A percentile compares a stretch with the other conserved stretches of the same genome.
These are phyloP conservation scores for Mychonastes homosphaera DNA, from an alignment of 139 green algal genomes.

Conservation along the genomic window DNA sequence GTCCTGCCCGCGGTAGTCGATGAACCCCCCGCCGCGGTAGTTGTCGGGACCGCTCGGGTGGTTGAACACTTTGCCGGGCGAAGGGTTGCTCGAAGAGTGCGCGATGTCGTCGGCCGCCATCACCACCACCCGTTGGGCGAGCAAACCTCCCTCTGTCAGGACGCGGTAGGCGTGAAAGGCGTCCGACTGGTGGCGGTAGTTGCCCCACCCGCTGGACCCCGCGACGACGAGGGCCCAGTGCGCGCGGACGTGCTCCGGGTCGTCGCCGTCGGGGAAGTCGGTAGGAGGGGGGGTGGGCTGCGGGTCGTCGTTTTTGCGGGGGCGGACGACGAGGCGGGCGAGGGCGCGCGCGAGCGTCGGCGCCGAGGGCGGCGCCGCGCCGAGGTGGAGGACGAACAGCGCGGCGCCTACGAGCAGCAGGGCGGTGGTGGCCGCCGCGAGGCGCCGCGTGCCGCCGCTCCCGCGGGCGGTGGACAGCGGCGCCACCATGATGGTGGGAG, in stretches of 20 bases:
- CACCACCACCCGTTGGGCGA: constrained; percentile 59
- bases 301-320: not conserved
- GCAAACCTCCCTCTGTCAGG: constrained; percentile 38
- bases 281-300: not conserved
- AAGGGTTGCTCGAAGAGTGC: constrained; percentile 59
- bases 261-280: constrained; percentile 34
- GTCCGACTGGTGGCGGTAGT: constrained; percentile 76
- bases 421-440: too few relatives aligned
- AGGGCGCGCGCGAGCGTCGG: too few relatives aligned
- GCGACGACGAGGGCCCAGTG: constrained; percentile 89
- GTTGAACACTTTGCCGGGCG: constrained; percentile 82
- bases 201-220: constrained; percentile 58
- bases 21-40: constrained; percentile 63
- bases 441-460: too few relatives aligned
- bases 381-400: too few relatives aligned
- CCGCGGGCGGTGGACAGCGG: too few relatives aligned
- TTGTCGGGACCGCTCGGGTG: constrained; percentile 77
- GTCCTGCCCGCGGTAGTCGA: constrained; percentile 75
- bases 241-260: constrained; percentile 15
- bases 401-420: too few relatives aligned
- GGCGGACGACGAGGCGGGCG: too few relatives aligned
- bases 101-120: constrained; percentile 90
- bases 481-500: too few relatives aligned
- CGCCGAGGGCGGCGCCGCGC: too few relatives aligned
- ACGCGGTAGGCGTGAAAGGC: constrained; percentile 69